These are phyloP conservation scores for Amyloporia xantha DNA, from an alignment of 768 basidiomycete species.

Conservation along the genomic window DNA sequence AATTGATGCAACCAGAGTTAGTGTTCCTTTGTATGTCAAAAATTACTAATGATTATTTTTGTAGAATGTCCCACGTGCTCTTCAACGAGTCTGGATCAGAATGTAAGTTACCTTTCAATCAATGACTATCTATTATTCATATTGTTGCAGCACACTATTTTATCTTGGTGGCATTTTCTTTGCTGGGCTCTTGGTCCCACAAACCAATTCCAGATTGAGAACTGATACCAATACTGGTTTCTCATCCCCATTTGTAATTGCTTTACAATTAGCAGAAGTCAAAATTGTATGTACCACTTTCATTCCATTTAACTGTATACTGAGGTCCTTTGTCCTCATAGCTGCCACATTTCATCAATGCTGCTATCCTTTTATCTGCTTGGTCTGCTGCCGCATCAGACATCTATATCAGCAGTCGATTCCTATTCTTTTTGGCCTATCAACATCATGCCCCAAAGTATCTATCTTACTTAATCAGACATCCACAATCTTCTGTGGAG, in stretches of 20 bases:
- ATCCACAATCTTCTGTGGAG: constrained; percentile 6
- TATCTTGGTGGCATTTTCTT: constrained; percentile 35
- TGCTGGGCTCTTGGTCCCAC: constrained; percentile 35
- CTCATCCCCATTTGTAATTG: constrained; percentile 43
- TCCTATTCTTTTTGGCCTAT: constrained; percentile 48
- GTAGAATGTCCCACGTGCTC: constrained; percentile 23
- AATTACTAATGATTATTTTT: background rate
- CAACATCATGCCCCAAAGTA: constrained; percentile 31
- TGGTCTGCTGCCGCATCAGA: constrained; percentile 52
- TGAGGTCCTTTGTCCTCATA: constrained; percentile 7
- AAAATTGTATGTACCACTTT: constrained; percentile 27
- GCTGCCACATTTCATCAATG: constrained; percentile 34
- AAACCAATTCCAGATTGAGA: constrained; percentile 29
- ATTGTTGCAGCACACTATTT: constrained; percentile 29
- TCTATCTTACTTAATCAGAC: constrained; percentile 17
- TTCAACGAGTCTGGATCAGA: constrained; percentile 22
- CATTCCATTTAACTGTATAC: background rate
- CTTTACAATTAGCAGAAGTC: constrained; percentile 36
- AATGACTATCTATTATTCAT: background rate
- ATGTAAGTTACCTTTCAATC: constrained; percentile 11
- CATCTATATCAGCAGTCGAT: constrained; percentile 42
- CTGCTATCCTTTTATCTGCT: constrained; percentile 42
- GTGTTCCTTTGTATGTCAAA: too few relatives aligned
- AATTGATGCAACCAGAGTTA: constrained; percentile 21
- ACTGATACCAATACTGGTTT: constrained; percentile 26